Evolutionary conservation across 2,329 filamentous ascomycete genomes (phyloP), one percentile per base, ranked within the genome.

Genomic region (Monosporascus sp.): DNA sequence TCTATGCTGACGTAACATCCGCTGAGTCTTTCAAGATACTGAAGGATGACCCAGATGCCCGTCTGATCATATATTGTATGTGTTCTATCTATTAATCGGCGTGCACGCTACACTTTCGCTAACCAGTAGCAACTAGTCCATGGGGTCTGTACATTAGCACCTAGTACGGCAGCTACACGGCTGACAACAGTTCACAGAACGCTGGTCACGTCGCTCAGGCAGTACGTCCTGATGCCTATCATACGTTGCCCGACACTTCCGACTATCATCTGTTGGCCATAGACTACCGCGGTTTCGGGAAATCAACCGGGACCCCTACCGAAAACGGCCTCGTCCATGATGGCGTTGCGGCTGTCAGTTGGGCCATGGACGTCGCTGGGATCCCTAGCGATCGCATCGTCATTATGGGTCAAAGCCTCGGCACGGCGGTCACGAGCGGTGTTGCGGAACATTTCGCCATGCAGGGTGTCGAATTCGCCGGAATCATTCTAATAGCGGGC

Each of bases 281-380:
- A 62, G 91, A 96, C 74, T 97, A 97, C 70, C 87, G 92, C 18
- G 92, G 92, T 6, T 97, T 90, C 61, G 92, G 91, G 1, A 79
- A 82, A 39, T 94, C 89, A 8, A 89, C 85, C 0, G 90, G 93
- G n/a, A 73, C 71, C 4, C 93, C 93, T 0, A 87, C 85, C 0
- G 93, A 97, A 72, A 73, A 80, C 37, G 93, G 93, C 0, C 73
- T 97, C 7, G 89, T 96, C 52, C 82, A 81, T 5, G 93, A 97
- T 66, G 90, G 86, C 17, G 76, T 87, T 3, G 78, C 90, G 0
- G 73, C 90, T 3, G 76, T 95, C 3, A 79, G 90, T 55, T 95
- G 88, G 74, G 83, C 88, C 9, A 76, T 90, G 38, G 72, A 81
- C 20, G 73, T 79, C 1, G 82, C 85, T 15, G 74, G 80, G 0